A percentile compares a stretch with the other conserved stretches of the same genome.
These are phyloP conservation scores for Ophiostoma sp. DNA, from an alignment of 2,329 filamentous ascomycete species.

Conservation along the genomic window DNA sequence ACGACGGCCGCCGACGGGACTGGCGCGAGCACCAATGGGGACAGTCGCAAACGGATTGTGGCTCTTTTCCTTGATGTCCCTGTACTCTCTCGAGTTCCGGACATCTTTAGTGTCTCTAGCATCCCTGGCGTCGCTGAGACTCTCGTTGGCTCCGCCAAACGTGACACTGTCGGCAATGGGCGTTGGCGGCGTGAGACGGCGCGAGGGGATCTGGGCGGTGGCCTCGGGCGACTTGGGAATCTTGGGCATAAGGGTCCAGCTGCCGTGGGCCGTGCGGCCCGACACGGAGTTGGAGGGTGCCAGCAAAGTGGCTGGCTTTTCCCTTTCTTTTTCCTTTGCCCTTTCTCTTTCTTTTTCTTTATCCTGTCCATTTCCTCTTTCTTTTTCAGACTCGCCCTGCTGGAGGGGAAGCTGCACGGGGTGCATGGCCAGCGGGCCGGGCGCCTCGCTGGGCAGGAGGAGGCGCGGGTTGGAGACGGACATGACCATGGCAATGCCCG, in stretches of 20 bases:
- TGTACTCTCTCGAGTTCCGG: not conserved
- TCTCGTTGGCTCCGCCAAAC: not conserved
- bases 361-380: not conserved
- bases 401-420: slow-evolving; percentile 6
- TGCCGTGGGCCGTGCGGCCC: slow-evolving; percentile 8
- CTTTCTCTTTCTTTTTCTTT: not conserved
- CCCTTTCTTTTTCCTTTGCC: not conserved
- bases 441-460: not conserved
- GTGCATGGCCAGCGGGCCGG: slow-evolving; percentile 19
- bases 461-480: not conserved
- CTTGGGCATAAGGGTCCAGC: slow-evolving; percentile 23
- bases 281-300: not conserved
- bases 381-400: not conserved
- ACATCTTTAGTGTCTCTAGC: not conserved
- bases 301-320: not conserved
- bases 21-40: not conserved
- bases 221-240: slow-evolving; percentile 16
- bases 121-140: not conserved
- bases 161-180: not conserved
- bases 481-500: slow-evolving; percentile 17
- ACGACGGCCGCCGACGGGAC: slow-evolving; percentile 5
- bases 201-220: not conserved
- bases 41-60: not conserved
- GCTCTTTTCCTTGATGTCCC: slow-evolving; percentile 2
- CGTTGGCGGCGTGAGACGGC: not conserved